phyloP scores from a whole-genome alignment of 2,329 filamentous ascomycete species.

The Clathrospora elynae region DNA sequence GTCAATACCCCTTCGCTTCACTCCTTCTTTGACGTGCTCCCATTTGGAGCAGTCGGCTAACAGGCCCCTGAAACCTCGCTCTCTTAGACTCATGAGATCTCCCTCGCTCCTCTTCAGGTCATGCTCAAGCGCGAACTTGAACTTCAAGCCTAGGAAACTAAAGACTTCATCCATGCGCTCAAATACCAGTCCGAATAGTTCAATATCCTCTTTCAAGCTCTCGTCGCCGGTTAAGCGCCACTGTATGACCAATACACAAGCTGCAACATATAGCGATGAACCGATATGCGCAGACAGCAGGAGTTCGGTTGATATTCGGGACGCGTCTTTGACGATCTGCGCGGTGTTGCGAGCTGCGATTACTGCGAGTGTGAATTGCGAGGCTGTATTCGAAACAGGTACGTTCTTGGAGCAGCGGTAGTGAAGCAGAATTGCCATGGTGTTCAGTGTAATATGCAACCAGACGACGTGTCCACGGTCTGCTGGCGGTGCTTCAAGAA shows the following conservation, averaged over 20 bases:
- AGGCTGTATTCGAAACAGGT: conserved; percentile 1
- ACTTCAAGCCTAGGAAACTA: conserved; percentile 35
- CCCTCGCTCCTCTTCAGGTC: conserved; percentile 24
- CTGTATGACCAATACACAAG: conserved; percentile 35
- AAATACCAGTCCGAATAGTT: conserved; percentile 33
- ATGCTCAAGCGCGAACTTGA: conserved; percentile 31
- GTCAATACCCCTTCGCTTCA: conserved; percentile 16
- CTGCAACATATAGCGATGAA: conserved; percentile 31
- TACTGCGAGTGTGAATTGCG: conserved; percentile 25
- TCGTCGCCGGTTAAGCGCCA: conserved; percentile 30
- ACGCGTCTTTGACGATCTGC: conserved; percentile 35
- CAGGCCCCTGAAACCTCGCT: conserved; percentile 32
- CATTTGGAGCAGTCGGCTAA: conserved; percentile 39
- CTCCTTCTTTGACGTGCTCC: conserved; percentile 20
- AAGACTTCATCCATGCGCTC: conserved; percentile 38
- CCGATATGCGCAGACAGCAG: conserved; percentile 34
- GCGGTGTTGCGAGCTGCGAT: conserved; percentile 33
- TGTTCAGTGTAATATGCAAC: conserved; percentile 34
- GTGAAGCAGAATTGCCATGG: conserved; percentile 32
- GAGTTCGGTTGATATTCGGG: conserved; percentile 32
- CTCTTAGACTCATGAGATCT: conserved; percentile 18
- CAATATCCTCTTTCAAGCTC: conserved; percentile 31
- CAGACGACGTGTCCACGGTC: conserved; percentile 31
- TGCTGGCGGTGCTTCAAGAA: conserved; percentile 26
- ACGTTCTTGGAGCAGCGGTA: conserved; percentile 16